These are phyloP conservation scores for Moringa oleifera DNA, from an alignment of 345 rosid species.

Conservation along the genomic window DNA sequence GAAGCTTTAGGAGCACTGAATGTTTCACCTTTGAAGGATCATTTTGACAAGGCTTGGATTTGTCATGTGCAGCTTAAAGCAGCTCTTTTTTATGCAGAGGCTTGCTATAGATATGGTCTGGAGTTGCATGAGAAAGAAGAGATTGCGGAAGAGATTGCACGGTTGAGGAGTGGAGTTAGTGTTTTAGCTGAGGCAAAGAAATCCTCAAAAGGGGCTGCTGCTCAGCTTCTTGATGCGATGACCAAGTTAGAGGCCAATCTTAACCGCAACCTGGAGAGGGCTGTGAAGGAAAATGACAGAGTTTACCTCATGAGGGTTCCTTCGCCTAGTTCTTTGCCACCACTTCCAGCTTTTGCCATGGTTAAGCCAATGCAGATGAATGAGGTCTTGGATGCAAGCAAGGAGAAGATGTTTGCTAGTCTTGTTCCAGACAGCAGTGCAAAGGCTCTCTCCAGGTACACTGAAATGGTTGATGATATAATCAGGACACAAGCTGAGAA, in stretches of 20 bases:
- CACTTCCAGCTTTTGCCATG: constrained; percentile 85
- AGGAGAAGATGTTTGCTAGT: constrained; percentile 87
- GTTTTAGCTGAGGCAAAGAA: constrained; percentile 77
- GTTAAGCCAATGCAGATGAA: constrained; percentile 85
- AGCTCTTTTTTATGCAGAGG: constrained; percentile 74
- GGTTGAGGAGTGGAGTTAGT: constrained; percentile 66
- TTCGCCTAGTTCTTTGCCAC: constrained; percentile 65
- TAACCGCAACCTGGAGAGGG: constrained; percentile 78
- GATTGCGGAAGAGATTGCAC: constrained; percentile 87
- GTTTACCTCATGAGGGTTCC: constrained; percentile 99
- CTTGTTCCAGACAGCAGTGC: constrained; percentile 98
- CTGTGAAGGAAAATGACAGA: constrained; percentile 94
- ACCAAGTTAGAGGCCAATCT: constrained; percentile 72
- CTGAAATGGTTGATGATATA: constrained; percentile 95
- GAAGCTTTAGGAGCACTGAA: constrained; percentile 77
- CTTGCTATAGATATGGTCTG: constrained; percentile 74
- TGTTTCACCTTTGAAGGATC: constrained; percentile 78
- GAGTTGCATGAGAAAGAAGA: constrained; percentile 98
- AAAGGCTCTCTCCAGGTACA: constrained; percentile 94
- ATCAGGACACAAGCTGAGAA: constrained; percentile 94
- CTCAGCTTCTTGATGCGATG: constrained; percentile 82
- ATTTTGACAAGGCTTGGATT: constrained; percentile 91
- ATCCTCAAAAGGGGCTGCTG: constrained; percentile 72
- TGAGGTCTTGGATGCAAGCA: constrained; percentile 92
- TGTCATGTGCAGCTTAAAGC: constrained; percentile 92